phyloP scores from a whole-genome alignment of 495 filamentous ascomycete genomes.

The Penicillium macrosclerotiorum region DNA sequence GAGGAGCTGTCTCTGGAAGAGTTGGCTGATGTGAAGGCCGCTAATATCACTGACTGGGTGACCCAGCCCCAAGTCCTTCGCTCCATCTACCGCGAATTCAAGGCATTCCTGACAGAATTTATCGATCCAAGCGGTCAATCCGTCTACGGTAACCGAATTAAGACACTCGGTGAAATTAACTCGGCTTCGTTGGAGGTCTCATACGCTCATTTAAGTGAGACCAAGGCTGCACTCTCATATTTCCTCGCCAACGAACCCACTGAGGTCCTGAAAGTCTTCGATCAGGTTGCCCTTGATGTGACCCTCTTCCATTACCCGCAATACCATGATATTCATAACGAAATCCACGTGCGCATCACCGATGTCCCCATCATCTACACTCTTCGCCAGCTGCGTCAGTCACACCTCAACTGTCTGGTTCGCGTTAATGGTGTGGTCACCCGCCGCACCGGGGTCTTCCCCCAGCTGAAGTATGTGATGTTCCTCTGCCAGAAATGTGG shows the following conservation, averaged over 20 bases:
- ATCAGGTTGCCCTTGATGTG: slow-evolving; percentile 94
- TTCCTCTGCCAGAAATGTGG: slow-evolving; percentile 96
- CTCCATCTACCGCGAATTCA: slow-evolving; percentile 94
- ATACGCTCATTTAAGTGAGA: slow-evolving; percentile 82
- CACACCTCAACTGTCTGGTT: slow-evolving; percentile 94
- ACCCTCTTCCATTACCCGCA: slow-evolving; percentile 94
- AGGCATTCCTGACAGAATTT: slow-evolving; percentile 94
- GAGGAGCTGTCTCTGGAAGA: slow-evolving; percentile 92
- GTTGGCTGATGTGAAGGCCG: slow-evolving; percentile 88
- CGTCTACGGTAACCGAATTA: slow-evolving; percentile 90
- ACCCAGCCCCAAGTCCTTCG: slow-evolving; percentile 85
- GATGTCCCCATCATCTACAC: slow-evolving; percentile 94
- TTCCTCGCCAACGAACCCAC: slow-evolving; percentile 95
- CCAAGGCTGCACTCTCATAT: slow-evolving; percentile 95
- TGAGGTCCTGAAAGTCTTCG: slow-evolving; percentile 93
- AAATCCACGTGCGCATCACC: slow-evolving; percentile 96
- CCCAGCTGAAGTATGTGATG: slow-evolving; percentile 96
- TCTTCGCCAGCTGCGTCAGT: slow-evolving; percentile 93
- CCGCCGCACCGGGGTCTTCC: slow-evolving; percentile 94
- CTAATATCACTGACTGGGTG: slow-evolving; percentile 92
- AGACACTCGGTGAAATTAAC: slow-evolving; percentile 93
- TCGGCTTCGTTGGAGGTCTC: slow-evolving; percentile 95
- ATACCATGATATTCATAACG: slow-evolving; percentile 95
- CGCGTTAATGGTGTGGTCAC: slow-evolving; percentile 95
- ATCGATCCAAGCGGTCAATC: slow-evolving; percentile 83